Evolutionary conservation across 2,329 filamentous ascomycete genomes (phyloP), one percentile per base, ranked within the genome.

Genomic region (Hymenoscyphus infarciens): DNA sequence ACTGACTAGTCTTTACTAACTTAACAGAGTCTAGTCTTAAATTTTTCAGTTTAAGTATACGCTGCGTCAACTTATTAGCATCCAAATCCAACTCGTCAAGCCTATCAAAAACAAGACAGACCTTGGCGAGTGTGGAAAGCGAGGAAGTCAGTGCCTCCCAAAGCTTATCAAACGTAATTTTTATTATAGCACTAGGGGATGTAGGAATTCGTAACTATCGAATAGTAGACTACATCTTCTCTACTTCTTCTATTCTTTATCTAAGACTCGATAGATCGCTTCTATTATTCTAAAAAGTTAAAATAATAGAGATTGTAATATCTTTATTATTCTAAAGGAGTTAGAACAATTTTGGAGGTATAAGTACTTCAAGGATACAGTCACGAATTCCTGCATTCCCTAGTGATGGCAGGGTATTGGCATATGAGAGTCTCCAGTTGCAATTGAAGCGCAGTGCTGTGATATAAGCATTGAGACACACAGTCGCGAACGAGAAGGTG

Each of bases 71-170:
- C 0, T 65, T 49, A 3, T 75, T 72, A 13, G 76, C 68, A 0
- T 70, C 75, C 13, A 67, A 29, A 42, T 77, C 76, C 74, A 81
- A 79, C 67, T 81, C 79, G 61, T 81, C 80, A 2, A 81, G 77
- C 55, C 78, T 76, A 74, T 81, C 80, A 65, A 81, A 78, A 60
- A 81, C 79, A 3, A 81, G 77, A 59, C 76, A 80, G 0, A 73
- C 76, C 39, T 61, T 39, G 5, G 62, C 62, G 7, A 70, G 56
- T 45, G 38, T n/a, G 15, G 52, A 11, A 10, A 70, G 22, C 61
- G 67, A 11, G 35, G 64, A 65, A 4, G 64, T 60, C 8, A 77
- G 64, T 22, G 70, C 52, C 7, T 63, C 62, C 73, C 73, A 77
- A 1, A 78, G 63, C 22, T 73, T 49, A 52, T 61, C 45, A 29